Evolutionary conservation across 2,329 filamentous ascomycete genomes (phyloP), one percentile per base, ranked within the genome.

Genomic region (Metarhizium sp.): DNA sequence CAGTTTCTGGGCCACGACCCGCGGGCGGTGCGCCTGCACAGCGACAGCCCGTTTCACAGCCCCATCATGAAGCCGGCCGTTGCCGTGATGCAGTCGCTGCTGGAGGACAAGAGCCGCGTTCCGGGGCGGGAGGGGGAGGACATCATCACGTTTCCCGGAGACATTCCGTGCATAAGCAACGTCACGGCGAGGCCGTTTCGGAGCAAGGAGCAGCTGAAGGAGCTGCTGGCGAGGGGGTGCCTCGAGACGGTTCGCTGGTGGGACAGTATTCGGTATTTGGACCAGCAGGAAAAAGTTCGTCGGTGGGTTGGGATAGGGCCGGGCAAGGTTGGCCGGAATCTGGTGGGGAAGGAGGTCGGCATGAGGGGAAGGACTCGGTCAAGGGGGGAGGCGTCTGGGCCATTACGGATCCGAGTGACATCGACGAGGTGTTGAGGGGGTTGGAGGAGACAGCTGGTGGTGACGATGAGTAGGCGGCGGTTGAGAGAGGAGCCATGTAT

Each of bases 201-300:
- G 59, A 88, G 81, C 60, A 84, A 82, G 62, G 82, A 83, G 45
- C 82, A 95, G 59, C 75, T 96, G 36, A 89, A 89, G 67, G 85
- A 95, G 59, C 72, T 95, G 49, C 75, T 96, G 51, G 86, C 91
- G 1, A 75, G 89, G 51, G 87, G 91, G 65, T 92, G 88, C 59
- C 84, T 94, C n/a, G 90, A 96, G 73, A 96, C 92, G 34, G 90
- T 97, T 46, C 79, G 82, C 57, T 97, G 92, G 92, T 96, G 92
- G 85, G 90, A 95, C 62, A 94, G 89, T 64, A 92, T 97, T 64
- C 85, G 84, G 61, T 96, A 95, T 66, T 75, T 96, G 51, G 90
- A 96, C 68, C 85, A 94, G 67, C 84, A 94, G 63, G 81, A 86
- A 65, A 86, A 86, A 59, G 88, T 96, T 18, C 79, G 85, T 63